Evolutionary conservation across 2,329 filamentous ascomycete genomes (phyloP).

Genomic region (Cladosporium sp.): DNA sequence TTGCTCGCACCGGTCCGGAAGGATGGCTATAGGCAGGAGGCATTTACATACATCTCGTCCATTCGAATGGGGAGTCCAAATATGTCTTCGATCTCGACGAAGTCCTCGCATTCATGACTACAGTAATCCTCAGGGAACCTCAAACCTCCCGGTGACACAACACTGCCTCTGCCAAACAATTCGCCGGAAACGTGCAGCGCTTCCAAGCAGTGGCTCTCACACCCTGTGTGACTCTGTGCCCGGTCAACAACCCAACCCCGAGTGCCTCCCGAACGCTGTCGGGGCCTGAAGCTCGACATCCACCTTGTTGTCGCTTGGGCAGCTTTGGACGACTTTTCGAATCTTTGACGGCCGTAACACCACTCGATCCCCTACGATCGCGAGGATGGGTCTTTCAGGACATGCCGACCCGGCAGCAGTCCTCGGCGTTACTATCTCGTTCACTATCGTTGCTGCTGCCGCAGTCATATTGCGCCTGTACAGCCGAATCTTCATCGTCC

Average conservation of each 20-base stretch:
- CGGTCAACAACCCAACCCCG: background rate
- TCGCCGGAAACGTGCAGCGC: constrained; percentile 4
- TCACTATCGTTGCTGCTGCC: constrained; percentile 25
- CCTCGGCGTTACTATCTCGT: constrained; percentile 23
- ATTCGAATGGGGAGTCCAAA: background rate
- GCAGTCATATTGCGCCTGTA: constrained; percentile 26
- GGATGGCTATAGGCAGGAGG: background rate
- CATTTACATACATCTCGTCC: background rate
- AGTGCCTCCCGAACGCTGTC: background rate
- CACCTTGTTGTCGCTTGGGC: background rate
- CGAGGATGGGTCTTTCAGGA: constrained; percentile 22
- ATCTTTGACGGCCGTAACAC: background rate
- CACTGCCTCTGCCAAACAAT: constrained; percentile 5
- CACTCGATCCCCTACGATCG: background rate
- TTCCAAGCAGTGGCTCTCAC: background rate
- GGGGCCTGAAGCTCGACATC: constrained; percentile 4
- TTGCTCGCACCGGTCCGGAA: background rate
- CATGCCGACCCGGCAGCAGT: constrained; percentile 26
- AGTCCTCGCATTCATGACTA: background rate
- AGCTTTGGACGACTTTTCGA: background rate
- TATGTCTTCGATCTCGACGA: background rate
- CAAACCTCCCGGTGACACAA: constrained; percentile 1
- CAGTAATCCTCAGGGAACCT: background rate
- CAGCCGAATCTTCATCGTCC: constrained; percentile 26
- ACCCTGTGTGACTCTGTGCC: constrained; percentile 7